Percentiles rank a stretch among this genome's conserved stretches.
phyloP scores from a whole-genome alignment of 345 rosid genomes.

The Pseudoturritis turrita region DNA sequence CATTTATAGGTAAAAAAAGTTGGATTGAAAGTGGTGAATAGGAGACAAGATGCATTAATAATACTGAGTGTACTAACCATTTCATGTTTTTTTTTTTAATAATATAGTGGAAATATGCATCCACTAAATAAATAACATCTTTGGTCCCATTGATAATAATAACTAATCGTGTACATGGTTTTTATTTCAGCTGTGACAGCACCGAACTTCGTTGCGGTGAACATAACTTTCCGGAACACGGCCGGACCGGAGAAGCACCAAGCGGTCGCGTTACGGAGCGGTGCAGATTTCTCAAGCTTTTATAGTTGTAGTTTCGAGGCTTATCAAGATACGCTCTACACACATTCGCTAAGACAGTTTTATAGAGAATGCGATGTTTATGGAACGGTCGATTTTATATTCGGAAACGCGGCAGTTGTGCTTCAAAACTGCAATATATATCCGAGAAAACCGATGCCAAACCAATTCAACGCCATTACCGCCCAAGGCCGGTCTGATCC shows the following conservation, averaged over 20 bases:
- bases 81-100: not conserved
- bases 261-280: conserved; percentile 79
- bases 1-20: conserved; percentile 13
- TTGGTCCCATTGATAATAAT: not conserved
- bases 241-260: conserved; percentile 87
- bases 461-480: conserved; percentile 83
- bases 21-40: conserved; percentile 1
- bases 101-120: not conserved
- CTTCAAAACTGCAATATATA: conserved; percentile 71
- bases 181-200: conserved; percentile 66
- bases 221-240: conserved; percentile 82
- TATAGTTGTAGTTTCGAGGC: conserved; percentile 84
- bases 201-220: conserved; percentile 70
- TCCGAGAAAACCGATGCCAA: conserved; percentile 68
- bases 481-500: conserved; percentile 91
- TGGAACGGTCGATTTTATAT: conserved; percentile 91
- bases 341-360: conserved; percentile 80
- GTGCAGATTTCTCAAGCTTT: conserved; percentile 76
- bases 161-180: not conserved
- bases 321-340: conserved; percentile 84
- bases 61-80: not conserved
- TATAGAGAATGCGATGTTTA: conserved; percentile 85
- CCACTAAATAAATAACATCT: not conserved
- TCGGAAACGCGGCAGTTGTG: conserved; percentile 87
- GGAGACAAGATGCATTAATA: conserved; percentile 18